Conservation (phyloP, 1,284 basidiomycete genomes). For the Heterobasidion irregulare region DNA sequence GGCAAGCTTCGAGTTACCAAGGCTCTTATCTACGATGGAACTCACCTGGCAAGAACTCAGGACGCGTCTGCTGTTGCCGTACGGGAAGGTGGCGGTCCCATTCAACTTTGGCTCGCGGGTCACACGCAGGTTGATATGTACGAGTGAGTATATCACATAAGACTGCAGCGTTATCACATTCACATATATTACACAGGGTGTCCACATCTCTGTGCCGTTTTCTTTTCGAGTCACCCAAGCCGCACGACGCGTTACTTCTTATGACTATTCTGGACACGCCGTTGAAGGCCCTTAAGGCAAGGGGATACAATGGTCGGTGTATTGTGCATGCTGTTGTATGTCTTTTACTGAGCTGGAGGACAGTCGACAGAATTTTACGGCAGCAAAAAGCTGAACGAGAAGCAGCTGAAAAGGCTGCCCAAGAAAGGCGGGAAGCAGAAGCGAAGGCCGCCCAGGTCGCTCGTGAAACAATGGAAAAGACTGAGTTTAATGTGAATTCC, state of each 20-base stretch:
- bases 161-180: background rate
- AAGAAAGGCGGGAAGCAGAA: slow-evolving; percentile 7
- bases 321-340: background rate
- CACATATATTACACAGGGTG: slow-evolving; percentile 38
- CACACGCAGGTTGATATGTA: slow-evolving; percentile 83
- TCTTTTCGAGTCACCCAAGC: slow-evolving; percentile 67
- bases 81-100: slow-evolving; percentile 45
- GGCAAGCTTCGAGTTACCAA: slow-evolving; percentile 56
- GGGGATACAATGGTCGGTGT: slow-evolving; percentile 74
- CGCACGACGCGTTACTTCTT: slow-evolving; percentile 81
- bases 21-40: slow-evolving; percentile 42
- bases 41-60: slow-evolving; percentile 42
- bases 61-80: slow-evolving; percentile 75
- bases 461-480: background rate
- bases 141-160: slow-evolving; percentile 55
- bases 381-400: slow-evolving; percentile 74
- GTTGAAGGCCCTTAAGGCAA: slow-evolving; percentile 72
- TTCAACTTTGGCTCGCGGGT: slow-evolving; percentile 72
- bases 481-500: background rate
- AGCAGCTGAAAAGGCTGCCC: slow-evolving; percentile 42
- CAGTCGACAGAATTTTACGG: slow-evolving; percentile 87
- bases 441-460: slow-evolving; percentile 8
- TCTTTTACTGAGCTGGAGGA: background rate
- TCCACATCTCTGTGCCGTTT: slow-evolving; percentile 73
- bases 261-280: slow-evolving; percentile 93